Base-by-base conservation (phyloP, 1,284 basidiomycete species). In the Moesziomyces aphidis region DNA sequence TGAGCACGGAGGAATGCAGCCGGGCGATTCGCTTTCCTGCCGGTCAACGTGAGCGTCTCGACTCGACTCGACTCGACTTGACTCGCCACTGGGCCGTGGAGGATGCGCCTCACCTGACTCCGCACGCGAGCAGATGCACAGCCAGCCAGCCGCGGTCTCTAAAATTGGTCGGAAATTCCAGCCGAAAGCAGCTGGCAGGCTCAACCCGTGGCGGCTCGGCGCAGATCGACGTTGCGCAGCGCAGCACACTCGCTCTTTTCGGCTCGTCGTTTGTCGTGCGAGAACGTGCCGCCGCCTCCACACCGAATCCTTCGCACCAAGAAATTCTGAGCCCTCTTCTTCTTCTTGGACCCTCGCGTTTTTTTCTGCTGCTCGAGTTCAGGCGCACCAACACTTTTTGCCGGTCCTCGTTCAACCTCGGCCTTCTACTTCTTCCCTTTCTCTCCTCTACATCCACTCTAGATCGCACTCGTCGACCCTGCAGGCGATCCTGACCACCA, bases 241-340 rank as follows among this genome's bases (percentile, higher is more conserved):
- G 28, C 28, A 28, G 26, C 26, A 28, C 31, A 11, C 31, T 28
- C 26, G 26, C 26, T 28, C 26, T 28, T 28, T 28, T 28, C 47
- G 48, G 13, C 28, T 21, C 2, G 49, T 26, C 28, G 31, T 19
- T 34, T 50, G 39, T 42, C 50, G 50, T 51, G 50, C 50, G 50
- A 51, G 50, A 51, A 55, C 5, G n/a, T 21, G 21, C 28, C 4
- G 21, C 28, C 4, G 42, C 42, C 39, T 24, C 42, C 24, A 23
- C 42, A 26, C 13, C 13, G 17, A 28, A 42, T 24, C 28, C 28
- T 53, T 28, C 8, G 26, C 26, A 28, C 26, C 21, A 17, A 51
- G 34, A 23, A 51, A 42, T 51, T 51, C 50, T 50, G 31, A 51
- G 36, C 34, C n/a, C 24, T 31, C 23, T 51, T 42, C 39, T 39